Base-by-base conservation (phyloP, 2,329 filamentous ascomycete genomes). In the Tolypocladium ophioglossoides region DNA sequence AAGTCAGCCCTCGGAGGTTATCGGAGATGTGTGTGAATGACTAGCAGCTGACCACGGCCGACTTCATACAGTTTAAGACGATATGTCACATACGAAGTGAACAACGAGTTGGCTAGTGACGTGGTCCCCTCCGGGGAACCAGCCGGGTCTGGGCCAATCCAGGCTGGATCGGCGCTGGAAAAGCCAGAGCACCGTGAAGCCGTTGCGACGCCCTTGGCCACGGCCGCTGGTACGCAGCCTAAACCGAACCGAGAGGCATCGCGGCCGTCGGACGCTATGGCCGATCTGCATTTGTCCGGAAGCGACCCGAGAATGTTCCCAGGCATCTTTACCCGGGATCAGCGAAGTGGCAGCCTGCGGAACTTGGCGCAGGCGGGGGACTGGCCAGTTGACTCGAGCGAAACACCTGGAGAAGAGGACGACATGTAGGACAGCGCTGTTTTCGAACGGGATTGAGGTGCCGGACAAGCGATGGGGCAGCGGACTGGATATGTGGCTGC, bases 261-360 rank as follows among this genome's bases (percentile, higher is more conserved):
- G 22, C 71, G 70, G 68, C 59, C 70, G 16, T 62, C 70, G 9
- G 70, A 75, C 52, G 63, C 67, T 34, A 64, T 70, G 60, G 66
- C 70, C 49, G 72, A 78, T 56, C 60, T 72, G 53, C 75, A 80
- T 59, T 64, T 82, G 12, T 79, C 75, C 14, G 81, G 78, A 4
- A 77, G 73, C 50, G 86, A 89, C 66, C 87, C 86, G 12, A 79
- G 77, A 58, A 82, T 89, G 58, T 87, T 89, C 59, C 87, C 87
- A 0, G 87, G 87, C 0, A 78, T 91, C 35, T 78, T 90, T 47
- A 75, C 76, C 18, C 70, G 78, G 53, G 75, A 75, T 34, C 68
- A 63, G 47, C 70, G 75, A 52, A 74, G 67, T 51, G 72, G 70
- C 46, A 78, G 77, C 53, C 60, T 64, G 34, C 63, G 68, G 34